Evolutionary conservation across 495 filamentous ascomycete genomes (phyloP).

Genomic region (Tuber umbilicatum): DNA sequence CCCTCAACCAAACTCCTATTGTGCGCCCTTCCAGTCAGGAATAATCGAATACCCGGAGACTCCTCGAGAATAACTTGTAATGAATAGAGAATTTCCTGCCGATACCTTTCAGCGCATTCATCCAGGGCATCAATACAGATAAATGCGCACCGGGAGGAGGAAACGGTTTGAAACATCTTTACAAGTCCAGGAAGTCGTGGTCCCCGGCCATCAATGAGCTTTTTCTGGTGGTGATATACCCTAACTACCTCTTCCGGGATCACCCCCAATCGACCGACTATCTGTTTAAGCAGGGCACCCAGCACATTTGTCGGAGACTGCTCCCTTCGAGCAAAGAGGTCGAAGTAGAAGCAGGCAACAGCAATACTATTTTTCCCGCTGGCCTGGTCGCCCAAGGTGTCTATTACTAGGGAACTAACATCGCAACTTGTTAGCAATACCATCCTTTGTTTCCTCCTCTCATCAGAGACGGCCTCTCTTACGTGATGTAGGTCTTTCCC

Average conservation of each 20-base stretch:
- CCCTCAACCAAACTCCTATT: neutral
- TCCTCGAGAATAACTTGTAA: neutral
- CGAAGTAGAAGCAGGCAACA: neutral
- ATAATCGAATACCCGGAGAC: neutral
- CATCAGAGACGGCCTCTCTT: neutral
- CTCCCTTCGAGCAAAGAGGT: neutral
- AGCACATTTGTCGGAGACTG: neutral
- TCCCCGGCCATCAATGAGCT: neutral
- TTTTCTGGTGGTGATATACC: neutral
- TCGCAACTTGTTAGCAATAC: neutral
- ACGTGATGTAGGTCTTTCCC: neutral
- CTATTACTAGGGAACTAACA: neutral
- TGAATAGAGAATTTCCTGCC: neutral
- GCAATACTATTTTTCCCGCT: neutral
- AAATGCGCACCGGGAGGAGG: neutral
- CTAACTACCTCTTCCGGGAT: neutral
- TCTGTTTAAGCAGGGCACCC: neutral
- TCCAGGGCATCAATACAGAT: neutral
- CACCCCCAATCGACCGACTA: neutral
- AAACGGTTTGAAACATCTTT: neutral
- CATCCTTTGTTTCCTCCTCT: neutral
- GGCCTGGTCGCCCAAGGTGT: neutral
- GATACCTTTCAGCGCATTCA: neutral
- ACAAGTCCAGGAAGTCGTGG: neutral
- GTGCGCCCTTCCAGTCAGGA: neutral